Evolutionary conservation across 2,329 filamentous ascomycete species (phyloP).

Genomic region (Chaetomium strumarium): DNA sequence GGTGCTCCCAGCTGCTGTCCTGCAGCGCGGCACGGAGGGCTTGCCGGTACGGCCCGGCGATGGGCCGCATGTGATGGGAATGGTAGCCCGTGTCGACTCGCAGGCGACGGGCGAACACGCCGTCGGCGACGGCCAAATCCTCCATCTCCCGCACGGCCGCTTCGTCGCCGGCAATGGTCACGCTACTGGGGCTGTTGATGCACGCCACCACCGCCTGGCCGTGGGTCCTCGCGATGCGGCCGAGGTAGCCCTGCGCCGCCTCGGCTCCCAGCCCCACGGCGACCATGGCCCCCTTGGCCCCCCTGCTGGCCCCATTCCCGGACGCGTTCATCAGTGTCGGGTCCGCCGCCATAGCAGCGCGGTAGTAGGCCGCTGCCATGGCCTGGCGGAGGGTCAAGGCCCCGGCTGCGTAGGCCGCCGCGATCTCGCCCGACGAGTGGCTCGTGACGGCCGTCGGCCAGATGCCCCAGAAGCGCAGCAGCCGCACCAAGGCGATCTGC

Average conservation of each 20-base stretch:
- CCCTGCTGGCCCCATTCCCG: constrained; percentile 1
- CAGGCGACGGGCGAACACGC: constrained; percentile 12
- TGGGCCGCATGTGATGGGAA: constrained; percentile 18
- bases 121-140: background rate
- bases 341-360: no score
- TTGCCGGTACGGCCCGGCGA: no score
- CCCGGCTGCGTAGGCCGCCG: background rate
- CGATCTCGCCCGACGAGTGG: constrained; percentile 16
- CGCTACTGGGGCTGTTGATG: constrained; percentile 30
- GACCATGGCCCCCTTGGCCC: constrained; percentile 24
- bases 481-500: constrained; percentile 34
- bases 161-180: constrained; percentile 28
- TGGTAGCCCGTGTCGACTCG: constrained; percentile 33
- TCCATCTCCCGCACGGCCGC: constrained; percentile 25
- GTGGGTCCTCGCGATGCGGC: constrained; percentile 14
- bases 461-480: constrained; percentile 26
- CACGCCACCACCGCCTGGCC: constrained; percentile 25
- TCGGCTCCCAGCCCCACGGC: constrained; percentile 27
- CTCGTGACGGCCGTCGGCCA: constrained; percentile 25
- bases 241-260: constrained; percentile 23
- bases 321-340: no score
- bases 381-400: no score
- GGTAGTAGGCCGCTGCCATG: no score
- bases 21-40: no score
- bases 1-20: no score